Evolutionary conservation across 805 yeast genomes (phyloP).

Genomic region (Candida ortonii): DNA sequence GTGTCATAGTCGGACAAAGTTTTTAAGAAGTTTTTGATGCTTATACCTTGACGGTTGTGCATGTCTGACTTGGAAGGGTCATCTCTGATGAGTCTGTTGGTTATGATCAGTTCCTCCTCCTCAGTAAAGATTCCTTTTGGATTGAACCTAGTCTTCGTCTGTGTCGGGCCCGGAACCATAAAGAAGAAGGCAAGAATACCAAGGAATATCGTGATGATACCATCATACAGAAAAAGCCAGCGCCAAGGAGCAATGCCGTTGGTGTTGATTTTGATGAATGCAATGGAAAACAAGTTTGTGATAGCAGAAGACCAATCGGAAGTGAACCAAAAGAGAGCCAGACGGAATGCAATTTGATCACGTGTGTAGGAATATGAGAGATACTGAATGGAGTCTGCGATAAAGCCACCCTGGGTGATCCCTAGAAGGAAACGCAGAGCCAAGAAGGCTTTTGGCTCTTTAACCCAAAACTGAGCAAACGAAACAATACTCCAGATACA

Average conservation of each 20-base stretch:
- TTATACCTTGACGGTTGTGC: conserved; percentile 52
- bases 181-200: conserved; percentile 45
- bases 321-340: conserved; percentile 46
- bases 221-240: conserved; percentile 35
- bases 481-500: conserved; percentile 51
- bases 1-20: conserved; percentile 46
- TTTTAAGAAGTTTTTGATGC: conserved; percentile 35
- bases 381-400: conserved; percentile 34
- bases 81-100: conserved; percentile 40
- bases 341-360: conserved; percentile 42
- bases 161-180: conserved; percentile 57
- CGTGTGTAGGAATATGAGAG: conserved; percentile 37
- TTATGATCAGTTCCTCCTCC: conserved; percentile 38
- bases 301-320: conserved; percentile 40
- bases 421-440: conserved; percentile 34
- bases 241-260: conserved; percentile 34
- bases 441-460: conserved; percentile 26
- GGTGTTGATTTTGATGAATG: conserved; percentile 37
- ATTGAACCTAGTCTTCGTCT: conserved; percentile 48
- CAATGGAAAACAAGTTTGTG: conserved; percentile 49
- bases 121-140: conserved; percentile 46
- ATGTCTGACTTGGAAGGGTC: conserved; percentile 51
- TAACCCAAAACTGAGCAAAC: conserved; percentile 32
- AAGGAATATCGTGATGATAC: conserved; percentile 30
- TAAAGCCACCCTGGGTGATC: conserved; percentile 36